phyloP scores from a whole-genome alignment of 257 asterid species.

The Capsicum chinense region DNA sequence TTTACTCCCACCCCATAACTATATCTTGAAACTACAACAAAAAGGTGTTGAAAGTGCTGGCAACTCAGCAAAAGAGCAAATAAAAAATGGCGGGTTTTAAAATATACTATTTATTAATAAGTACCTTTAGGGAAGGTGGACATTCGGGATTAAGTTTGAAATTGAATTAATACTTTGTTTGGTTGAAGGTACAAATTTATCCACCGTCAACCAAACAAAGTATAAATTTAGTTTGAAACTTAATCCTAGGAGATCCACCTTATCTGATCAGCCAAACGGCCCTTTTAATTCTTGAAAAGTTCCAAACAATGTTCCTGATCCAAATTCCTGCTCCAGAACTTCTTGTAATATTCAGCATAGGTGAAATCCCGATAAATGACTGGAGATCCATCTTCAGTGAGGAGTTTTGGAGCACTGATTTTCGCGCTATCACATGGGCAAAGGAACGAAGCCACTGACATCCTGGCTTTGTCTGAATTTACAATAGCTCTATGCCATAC shows the following conservation, averaged over 20 bases:
- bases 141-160: neutral
- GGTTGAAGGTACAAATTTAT: neutral
- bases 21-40: neutral
- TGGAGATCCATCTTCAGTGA: slow-evolving; percentile 43
- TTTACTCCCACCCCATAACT: neutral
- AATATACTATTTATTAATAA: neutral
- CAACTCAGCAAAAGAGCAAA: neutral
- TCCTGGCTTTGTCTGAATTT: slow-evolving; percentile 61
- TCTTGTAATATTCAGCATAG: slow-evolving; percentile 75
- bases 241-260: neutral
- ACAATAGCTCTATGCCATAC: slow-evolving; percentile 94
- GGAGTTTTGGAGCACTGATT: slow-evolving; percentile 71
- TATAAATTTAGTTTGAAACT: neutral
- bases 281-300: slow-evolving; percentile 60
- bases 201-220: neutral
- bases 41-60: neutral
- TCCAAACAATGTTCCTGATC: slow-evolving; percentile 85
- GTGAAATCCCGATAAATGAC: slow-evolving; percentile 64
- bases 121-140: neutral
- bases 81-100: neutral
- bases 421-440: slow-evolving; percentile 71
- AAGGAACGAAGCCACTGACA: slow-evolving; percentile 87
- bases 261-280: neutral
- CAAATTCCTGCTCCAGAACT: slow-evolving; percentile 87
- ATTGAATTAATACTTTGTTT: neutral